Evolutionary conservation across 768 basidiomycete genomes (phyloP).

Genomic region (Lactifluus hygrophoroides): DNA sequence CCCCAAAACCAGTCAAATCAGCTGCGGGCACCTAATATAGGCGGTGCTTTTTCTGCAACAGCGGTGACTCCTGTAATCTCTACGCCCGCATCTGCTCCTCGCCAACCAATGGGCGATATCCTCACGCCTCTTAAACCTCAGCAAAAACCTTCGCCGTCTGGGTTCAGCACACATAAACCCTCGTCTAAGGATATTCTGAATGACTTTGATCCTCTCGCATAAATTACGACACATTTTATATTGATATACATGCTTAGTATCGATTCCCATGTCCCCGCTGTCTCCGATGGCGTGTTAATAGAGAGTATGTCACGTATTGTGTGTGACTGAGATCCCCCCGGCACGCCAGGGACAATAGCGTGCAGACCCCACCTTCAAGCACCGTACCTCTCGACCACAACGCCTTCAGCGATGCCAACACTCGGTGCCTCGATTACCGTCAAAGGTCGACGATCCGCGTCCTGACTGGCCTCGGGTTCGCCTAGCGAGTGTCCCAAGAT

Average conservation of each 20-base stretch:
- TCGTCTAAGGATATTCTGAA: constrained; percentile 64
- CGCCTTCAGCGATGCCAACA: constrained; percentile 31
- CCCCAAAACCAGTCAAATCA: constrained; percentile 19
- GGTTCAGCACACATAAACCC: constrained; percentile 34
- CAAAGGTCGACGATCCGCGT: constrained; percentile 25
- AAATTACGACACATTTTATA: constrained; percentile 8
- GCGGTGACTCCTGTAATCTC: constrained; percentile 25
- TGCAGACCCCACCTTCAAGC: background rate
- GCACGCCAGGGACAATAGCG: background rate
- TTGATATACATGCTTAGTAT: background rate
- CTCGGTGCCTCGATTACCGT: constrained; percentile 48
- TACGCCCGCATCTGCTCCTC: constrained; percentile 27
- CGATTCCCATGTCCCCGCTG: background rate
- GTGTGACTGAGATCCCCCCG: background rate
- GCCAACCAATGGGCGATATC: constrained; percentile 39
- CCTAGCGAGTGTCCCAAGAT: constrained; percentile 40
- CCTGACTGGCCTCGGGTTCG: constrained; percentile 26
- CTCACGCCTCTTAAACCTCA: constrained; percentile 57
- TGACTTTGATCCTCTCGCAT: constrained; percentile 75
- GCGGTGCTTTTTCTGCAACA: constrained; percentile 9
- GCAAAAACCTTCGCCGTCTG: constrained; percentile 37
- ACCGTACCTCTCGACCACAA: constrained; percentile 5
- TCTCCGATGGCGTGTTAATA: background rate
- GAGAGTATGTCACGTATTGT: background rate
- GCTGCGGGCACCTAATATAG: background rate